A percentile compares a stretch with the other conserved stretches of the same genome.
Conservation (phyloP, 73 alveolate genomes). For the Paramecium caudatum region DNA sequence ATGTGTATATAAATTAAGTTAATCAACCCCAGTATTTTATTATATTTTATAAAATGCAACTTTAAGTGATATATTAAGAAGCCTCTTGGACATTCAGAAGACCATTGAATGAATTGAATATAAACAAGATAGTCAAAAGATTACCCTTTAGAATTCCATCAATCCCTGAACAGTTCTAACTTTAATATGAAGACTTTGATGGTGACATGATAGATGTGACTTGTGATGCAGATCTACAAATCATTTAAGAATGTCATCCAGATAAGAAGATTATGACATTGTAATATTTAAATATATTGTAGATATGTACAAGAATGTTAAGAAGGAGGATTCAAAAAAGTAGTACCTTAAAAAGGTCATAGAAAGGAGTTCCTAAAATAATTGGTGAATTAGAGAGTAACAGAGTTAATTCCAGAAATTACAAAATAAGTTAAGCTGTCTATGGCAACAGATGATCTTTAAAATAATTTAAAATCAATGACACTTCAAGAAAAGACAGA, state of each 20-base stretch:
- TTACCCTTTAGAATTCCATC: background rate
- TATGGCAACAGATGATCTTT: background rate
- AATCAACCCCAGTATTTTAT: background rate
- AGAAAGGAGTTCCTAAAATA: conserved; percentile 39
- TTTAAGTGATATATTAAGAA: background rate
- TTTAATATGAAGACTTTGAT: conserved; percentile 49
- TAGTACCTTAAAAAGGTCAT: background rate
- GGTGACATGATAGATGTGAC: conserved; percentile 68
- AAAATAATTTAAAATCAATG: background rate
- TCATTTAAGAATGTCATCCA: background rate
- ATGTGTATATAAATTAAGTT: background rate
- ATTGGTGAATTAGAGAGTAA: background rate
- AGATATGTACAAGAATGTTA: conserved; percentile 47
- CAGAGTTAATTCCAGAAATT: conserved; percentile 21
- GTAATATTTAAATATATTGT: background rate
- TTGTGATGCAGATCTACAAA: conserved; percentile 51
- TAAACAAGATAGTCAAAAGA: background rate
- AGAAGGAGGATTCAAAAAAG: conserved; percentile 10
- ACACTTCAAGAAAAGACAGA: background rate
- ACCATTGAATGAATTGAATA: background rate
- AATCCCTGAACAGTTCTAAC: background rate
- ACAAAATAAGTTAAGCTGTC: conserved; percentile 12
- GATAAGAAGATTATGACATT: background rate
- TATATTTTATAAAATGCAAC: conserved; percentile 36
- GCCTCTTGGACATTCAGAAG: conserved; percentile 46